Percentiles rank a stretch among this genome's conserved stretches.
phyloP scores from a whole-genome alignment of 2,329 filamentous ascomycete species.

The Penicillium griseofulvum region DNA sequence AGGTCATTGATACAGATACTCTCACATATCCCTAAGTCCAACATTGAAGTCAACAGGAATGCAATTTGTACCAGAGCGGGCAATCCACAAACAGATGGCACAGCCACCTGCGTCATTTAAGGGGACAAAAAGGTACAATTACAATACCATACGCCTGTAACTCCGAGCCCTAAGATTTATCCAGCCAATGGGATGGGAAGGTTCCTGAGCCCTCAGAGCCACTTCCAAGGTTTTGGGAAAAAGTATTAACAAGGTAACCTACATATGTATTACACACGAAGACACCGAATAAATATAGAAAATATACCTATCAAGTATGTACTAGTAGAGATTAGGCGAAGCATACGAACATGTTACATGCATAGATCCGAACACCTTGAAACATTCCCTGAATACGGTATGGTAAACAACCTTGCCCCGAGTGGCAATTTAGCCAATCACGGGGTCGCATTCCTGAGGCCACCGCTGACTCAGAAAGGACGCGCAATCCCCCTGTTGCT shows the following conservation, averaged over 20 bases:
- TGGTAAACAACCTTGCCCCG: background rate
- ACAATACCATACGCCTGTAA: conserved; percentile 2
- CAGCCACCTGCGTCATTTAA: conserved; percentile 23
- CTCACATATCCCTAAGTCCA: background rate
- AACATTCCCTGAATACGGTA: conserved; percentile 1
- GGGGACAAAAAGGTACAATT: background rate
- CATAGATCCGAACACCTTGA: background rate
- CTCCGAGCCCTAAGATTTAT: background rate
- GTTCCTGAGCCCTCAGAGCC: background rate
- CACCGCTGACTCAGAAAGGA: conserved; percentile 33
- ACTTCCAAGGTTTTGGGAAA: background rate
- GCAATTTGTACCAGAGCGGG: conserved; percentile 1
- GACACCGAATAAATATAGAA: background rate
- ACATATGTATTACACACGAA: background rate
- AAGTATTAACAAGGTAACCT: background rate
- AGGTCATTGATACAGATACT: background rate
- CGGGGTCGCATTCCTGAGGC: background rate
- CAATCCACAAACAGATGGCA: conserved; percentile 6
- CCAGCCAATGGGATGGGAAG: background rate
- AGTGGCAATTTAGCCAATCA: background rate
- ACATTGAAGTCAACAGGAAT: conserved; percentile 8
- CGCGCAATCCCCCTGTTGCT: conserved; percentile 33
- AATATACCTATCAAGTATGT: no score
- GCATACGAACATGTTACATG: no score
- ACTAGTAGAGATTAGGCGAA: background rate